phyloP scores from a whole-genome alignment of 176 grass and related monocot genomes.

The Ananas comosus region DNA sequence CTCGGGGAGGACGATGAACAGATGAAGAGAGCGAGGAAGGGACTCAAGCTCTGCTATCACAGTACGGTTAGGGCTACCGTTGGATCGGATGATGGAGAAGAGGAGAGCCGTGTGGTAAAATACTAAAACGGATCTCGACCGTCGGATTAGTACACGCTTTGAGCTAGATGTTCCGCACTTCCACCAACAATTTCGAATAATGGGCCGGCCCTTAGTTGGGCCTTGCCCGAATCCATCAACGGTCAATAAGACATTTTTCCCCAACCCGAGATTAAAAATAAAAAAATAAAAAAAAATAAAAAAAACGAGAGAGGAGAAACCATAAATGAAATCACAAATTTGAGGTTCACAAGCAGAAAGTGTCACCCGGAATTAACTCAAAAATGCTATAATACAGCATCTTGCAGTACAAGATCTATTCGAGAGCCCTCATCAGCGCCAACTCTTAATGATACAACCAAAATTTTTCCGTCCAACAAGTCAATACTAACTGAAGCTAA shows the following conservation, averaged over 20 bases:
- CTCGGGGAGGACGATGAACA: not conserved
- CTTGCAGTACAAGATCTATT: not conserved
- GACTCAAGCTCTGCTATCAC: not conserved
- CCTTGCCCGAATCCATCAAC: too few relatives aligned
- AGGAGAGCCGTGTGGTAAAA: too few relatives aligned
- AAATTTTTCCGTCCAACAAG: not conserved
- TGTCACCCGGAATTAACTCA: too few relatives aligned
- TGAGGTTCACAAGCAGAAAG: not conserved
- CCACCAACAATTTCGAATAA: too few relatives aligned
- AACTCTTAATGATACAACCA: not conserved
- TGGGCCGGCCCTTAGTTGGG: too few relatives aligned
- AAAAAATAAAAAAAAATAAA: constrained; percentile 1
- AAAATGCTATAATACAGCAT: not conserved
- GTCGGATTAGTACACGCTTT: too few relatives aligned
- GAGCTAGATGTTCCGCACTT: too few relatives aligned
- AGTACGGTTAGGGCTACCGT: not conserved
- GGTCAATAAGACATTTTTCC: not conserved
- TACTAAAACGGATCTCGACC: too few relatives aligned
- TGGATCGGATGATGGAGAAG: not conserved
- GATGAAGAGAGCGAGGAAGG: constrained; percentile 7
- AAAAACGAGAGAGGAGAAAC: not conserved
- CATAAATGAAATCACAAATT: not conserved
- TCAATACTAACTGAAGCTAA: constrained; percentile 1
- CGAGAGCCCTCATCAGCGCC: not conserved
- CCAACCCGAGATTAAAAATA: not conserved